Conservation (phyloP, 257 asterid species). For the Solanum gracilifrons region DNA sequence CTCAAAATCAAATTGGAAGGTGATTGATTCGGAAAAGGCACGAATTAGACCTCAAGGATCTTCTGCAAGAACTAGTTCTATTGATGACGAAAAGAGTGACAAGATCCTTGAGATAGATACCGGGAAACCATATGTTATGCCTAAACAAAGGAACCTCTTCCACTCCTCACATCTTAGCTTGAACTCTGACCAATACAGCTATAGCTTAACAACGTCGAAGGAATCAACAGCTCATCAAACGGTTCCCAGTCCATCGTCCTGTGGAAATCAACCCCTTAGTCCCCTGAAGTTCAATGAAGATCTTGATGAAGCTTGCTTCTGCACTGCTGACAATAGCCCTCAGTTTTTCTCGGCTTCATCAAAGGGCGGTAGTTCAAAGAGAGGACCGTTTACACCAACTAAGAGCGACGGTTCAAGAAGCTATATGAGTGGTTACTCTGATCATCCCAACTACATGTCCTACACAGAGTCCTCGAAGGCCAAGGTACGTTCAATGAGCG, state of each 20-base stretch:
- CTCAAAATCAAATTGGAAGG: slow-evolving; percentile 26
- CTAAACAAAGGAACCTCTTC: slow-evolving; percentile 31
- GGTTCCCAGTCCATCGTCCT: slow-evolving; percentile 32
- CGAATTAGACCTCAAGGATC: slow-evolving; percentile 4
- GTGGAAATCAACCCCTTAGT: slow-evolving; percentile 45
- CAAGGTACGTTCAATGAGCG: slow-evolving; percentile 74
- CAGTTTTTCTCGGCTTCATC: slow-evolving; percentile 40
- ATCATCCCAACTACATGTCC: slow-evolving; percentile 75
- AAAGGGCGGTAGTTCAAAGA: slow-evolving; percentile 22
- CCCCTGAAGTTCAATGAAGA: slow-evolving; percentile 25
- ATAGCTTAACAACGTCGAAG: slow-evolving; percentile 45
- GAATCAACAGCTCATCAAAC: slow-evolving; percentile 46
- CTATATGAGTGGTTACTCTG: slow-evolving; percentile 49
- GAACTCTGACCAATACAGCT: slow-evolving; percentile 37
- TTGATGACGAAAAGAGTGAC: slow-evolving; percentile 30
- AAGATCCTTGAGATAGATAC: slow-evolving; percentile 57
- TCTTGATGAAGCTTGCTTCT: slow-evolving; percentile 29
- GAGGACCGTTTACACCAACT: slow-evolving; percentile 56
- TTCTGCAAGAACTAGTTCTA: background rate
- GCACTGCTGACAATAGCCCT: slow-evolving; percentile 56
- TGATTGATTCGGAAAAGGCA: slow-evolving; percentile 4
- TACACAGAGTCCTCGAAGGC: slow-evolving; percentile 78
- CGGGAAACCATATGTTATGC: slow-evolving; percentile 9
- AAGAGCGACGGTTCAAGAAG: slow-evolving; percentile 67
- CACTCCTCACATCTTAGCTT: slow-evolving; percentile 46